Base-by-base conservation (phyloP, 2,329 filamentous ascomycete genomes). In the Coniochaeta sp. region DNA sequence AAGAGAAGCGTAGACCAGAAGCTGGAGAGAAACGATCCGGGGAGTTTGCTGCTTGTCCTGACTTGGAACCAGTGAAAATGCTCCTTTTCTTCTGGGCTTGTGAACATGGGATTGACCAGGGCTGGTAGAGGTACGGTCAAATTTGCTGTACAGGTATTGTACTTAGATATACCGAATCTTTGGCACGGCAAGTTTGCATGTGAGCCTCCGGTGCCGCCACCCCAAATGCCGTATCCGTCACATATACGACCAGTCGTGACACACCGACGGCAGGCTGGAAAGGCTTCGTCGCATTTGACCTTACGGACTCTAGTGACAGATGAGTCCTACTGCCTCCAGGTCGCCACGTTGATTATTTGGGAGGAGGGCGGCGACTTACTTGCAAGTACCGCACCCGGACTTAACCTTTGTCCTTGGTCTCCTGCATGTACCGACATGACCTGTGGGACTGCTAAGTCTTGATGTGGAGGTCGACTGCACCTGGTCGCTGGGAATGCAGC, bases 271-370 rank as follows among this genome's bases (percentile, higher is more conserved):
- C 70, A 72, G 4, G 65, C 67, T 9, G 70, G 70, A 32, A 69
- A 69, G 28, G 63, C 65, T 59, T 72, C 70, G 58, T 67, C 70
- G 58, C 70, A 72, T 59, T 72, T 72, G 7, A 72, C 66, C 30
- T 70, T 67, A 19, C 70, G 69, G 38, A 71, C 67, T 50, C 69
- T 72, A 32, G 30, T 42, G 57, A 19, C 8, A 4, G 2, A 34
- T 34, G 28, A 55, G 52, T 24, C 9, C 9, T n/a, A 34, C 16
- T 19, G 17, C 6, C 8, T 4, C 19, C 47, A 6, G 19, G 47
- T 12, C 4, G 19, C 7, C 10, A 14, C 10, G 22, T 22, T 17
- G 19, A 4, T 16, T 28, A 34, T 8, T 9, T 12, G 4, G 24
- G 32, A 19, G 36, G 32, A 14, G 28, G 32, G 24, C 10, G 12